Percentiles rank a stretch among this genome's conserved stretches.
Conservation (phyloP, 2,329 filamentous ascomycete genomes). For the Raffaelea albimanens region DNA sequence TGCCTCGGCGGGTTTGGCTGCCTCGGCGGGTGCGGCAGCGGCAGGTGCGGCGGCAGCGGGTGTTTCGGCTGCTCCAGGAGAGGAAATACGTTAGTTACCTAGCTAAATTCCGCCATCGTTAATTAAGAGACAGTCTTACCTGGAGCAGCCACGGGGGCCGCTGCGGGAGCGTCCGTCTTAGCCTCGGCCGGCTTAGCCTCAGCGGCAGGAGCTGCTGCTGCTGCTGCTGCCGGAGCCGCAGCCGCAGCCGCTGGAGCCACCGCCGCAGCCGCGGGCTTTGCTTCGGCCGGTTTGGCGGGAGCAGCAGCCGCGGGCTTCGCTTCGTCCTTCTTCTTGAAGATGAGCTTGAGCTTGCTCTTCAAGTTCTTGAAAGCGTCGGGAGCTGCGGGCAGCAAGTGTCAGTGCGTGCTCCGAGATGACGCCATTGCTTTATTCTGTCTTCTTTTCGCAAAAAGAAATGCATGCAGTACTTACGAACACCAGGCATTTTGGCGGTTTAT, state of each 20-base stretch:
- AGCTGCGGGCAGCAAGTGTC: conserved; percentile 24
- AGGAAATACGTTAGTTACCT: too few relatives aligned
- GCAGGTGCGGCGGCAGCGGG: conserved; percentile 12
- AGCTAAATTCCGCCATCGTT: too few relatives aligned
- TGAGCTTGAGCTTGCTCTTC: conserved; percentile 44
- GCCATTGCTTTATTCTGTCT: too few relatives aligned
- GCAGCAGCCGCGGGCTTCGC: conserved; percentile 15
- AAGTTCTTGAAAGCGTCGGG: conserved; percentile 42
- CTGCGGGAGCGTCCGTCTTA: conserved; percentile 2
- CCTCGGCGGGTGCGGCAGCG: conserved; percentile 5
- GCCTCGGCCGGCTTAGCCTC: background rate
- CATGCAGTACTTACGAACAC: conserved; percentile 35
- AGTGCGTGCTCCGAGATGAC: too few relatives aligned
- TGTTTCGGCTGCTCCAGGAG: background rate
- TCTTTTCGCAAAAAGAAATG: too few relatives aligned
- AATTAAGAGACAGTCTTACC: too few relatives aligned
- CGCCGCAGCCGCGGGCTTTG: conserved; percentile 18
- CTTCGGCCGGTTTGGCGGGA: conserved; percentile 17
- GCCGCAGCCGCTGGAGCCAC: conserved; percentile 6
- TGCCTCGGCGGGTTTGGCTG: conserved; percentile 2
- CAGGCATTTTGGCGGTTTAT: conserved; percentile 34
- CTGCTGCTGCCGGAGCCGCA: conserved; percentile 6
- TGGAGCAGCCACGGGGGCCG: conserved; percentile 5
- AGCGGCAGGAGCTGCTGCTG: conserved; percentile 11
- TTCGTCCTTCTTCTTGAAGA: conserved; percentile 38